A percentile compares a stretch with the other conserved stretches of the same genome.
phyloP scores from a whole-genome alignment of 75 land plant genomes.

The Isoetes taiwanensis region DNA sequence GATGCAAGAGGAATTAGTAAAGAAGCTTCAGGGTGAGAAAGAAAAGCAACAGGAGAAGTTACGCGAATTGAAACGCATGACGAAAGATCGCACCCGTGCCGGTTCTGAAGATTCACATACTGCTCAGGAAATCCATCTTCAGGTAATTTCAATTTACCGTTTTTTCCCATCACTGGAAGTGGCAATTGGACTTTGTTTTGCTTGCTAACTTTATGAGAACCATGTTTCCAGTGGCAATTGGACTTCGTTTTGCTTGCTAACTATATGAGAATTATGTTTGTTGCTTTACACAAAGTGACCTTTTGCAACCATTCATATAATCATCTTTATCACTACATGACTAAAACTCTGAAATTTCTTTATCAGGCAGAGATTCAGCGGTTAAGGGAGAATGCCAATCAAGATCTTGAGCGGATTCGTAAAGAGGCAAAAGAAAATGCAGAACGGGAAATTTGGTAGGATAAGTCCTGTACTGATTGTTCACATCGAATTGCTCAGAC shows the following conservation, averaged over 20 bases:
- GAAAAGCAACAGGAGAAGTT: constrained; percentile 17
- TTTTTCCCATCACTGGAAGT: no score
- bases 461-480: not conserved
- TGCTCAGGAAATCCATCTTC: constrained; percentile 22
- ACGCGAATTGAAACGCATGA: constrained; percentile 15
- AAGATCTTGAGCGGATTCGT: constrained; percentile 11
- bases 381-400: constrained; percentile 9
- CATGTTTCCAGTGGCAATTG: no score
- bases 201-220: no score
- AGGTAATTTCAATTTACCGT: constrained; percentile 2
- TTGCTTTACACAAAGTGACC: no score
- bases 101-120: constrained; percentile 11
- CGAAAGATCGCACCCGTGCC: constrained; percentile 5
- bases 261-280: no score
- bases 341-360: no score
- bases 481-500: not conserved
- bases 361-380: constrained; percentile 14
- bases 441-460: constrained; percentile 15
- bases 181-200: no score
- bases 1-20: constrained; percentile 10
- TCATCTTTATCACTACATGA: no score
- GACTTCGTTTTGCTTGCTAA: no score
- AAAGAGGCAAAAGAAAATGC: constrained; percentile 12
- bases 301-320: no score
- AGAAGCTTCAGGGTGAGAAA: constrained; percentile 11